These are phyloP conservation scores for Penicillium desertorum DNA, from an alignment of 495 filamentous ascomycete genomes.

Conservation along the genomic window DNA sequence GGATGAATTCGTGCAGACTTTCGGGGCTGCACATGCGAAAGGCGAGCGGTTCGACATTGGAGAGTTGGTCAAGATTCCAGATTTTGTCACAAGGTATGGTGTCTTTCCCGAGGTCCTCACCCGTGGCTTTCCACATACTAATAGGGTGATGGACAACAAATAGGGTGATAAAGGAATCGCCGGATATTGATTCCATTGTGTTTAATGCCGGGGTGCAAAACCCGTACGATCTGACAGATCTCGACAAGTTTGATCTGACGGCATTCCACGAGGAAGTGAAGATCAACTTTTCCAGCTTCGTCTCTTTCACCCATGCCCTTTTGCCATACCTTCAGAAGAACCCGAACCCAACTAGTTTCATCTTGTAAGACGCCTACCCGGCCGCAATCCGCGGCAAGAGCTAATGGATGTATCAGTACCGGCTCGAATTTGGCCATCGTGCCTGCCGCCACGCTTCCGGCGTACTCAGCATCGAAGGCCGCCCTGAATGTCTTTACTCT, in stretches of 20 bases:
- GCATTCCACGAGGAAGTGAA: conserved; percentile 52
- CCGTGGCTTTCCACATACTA: too few species aligned
- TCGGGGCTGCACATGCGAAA: too few species aligned
- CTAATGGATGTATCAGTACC: too few species aligned
- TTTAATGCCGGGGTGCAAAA: conserved; percentile 46
- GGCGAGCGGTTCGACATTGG: too few species aligned
- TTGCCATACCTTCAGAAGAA: conserved; percentile 58
- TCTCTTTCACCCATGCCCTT: conserved; percentile 60
- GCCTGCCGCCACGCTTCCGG: too few species aligned
- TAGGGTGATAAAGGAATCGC: conserved; percentile 54
- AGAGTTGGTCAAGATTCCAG: too few species aligned
- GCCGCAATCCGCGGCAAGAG: too few species aligned
- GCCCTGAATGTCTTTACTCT: conserved; percentile 37
- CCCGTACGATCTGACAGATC: conserved; percentile 56
- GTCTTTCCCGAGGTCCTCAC: too few species aligned
- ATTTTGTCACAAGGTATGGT: too few species aligned
- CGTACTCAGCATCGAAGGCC: conserved; percentile 31
- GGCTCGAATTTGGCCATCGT: too few species aligned
- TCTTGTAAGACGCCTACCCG: conserved; percentile 26
- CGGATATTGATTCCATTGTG: conserved; percentile 45
- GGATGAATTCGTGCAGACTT: conserved; percentile 54
- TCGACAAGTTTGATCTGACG: conserved; percentile 52
- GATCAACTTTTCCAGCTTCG: conserved; percentile 63
- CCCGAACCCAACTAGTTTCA: conserved; percentile 29
- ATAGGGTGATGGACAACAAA: background rate